A percentile compares a stretch with the other conserved stretches of the same genome.
Evolutionary conservation across 164 flowering plant species (phyloP).

Genomic region (Tinospora cordifolia): DNA sequence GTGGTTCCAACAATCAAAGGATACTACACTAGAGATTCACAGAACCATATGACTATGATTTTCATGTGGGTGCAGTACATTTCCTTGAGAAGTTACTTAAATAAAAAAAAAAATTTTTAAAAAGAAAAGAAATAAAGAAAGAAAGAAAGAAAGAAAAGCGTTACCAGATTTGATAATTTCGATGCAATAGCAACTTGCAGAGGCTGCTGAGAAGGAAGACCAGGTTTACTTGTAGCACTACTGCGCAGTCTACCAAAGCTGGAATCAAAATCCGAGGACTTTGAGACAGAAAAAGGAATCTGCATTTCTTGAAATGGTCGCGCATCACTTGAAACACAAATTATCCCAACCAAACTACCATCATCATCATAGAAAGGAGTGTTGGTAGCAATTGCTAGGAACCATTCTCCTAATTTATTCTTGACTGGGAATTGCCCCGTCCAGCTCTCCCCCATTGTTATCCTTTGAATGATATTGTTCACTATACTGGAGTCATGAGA

Average conservation of each 20-base stretch:
- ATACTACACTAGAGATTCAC: constrained; percentile 10
- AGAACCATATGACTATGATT: constrained; percentile 5
- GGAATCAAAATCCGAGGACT: constrained; percentile 28
- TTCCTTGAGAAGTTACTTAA: background rate
- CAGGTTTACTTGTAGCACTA: constrained; percentile 38
- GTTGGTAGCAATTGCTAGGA: constrained; percentile 46
- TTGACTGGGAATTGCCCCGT: constrained; percentile 77
- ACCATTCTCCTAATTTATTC: constrained; percentile 58
- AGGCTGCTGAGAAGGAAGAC: constrained; percentile 75
- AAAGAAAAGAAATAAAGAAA: too few species aligned
- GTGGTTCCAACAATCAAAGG: constrained; percentile 19
- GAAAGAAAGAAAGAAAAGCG: too few species aligned
- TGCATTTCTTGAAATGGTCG: constrained; percentile 42
- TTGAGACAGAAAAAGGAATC: constrained; percentile 17
- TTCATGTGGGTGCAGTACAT: background rate
- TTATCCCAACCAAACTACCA: constrained; percentile 64
- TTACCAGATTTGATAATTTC: constrained; percentile 78
- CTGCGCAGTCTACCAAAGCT: constrained; percentile 33
- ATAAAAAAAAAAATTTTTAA: too few species aligned
- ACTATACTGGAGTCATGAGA: constrained; percentile 36
- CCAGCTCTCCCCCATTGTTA: constrained; percentile 68
- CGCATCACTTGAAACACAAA: constrained; percentile 75
- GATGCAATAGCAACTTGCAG: constrained; percentile 82
- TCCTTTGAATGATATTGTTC: constrained; percentile 40
- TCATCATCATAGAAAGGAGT: constrained; percentile 84